Conservation (phyloP, 225 moss, liverwort and hornwort species). For the Pleurozium schreberi region DNA sequence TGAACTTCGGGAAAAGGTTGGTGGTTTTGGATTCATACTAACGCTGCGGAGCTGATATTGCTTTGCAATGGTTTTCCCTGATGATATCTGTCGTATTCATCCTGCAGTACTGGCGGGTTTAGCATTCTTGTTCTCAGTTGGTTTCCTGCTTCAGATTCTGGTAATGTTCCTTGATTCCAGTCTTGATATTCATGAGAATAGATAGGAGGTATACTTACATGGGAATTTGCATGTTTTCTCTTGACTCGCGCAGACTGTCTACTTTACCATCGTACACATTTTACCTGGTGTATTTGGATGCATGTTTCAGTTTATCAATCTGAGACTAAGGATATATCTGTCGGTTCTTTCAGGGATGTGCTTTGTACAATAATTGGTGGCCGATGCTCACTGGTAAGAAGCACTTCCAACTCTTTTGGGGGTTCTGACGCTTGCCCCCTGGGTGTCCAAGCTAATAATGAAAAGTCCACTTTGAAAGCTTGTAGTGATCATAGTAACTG, state of each 20-base stretch:
- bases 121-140: slow-evolving; percentile 95
- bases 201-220: not conserved
- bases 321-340: not conserved
- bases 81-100: slow-evolving; percentile 23
- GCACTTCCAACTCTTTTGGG: not conserved
- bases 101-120: slow-evolving; percentile 70
- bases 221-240: not conserved
- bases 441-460: not conserved
- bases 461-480: not conserved
- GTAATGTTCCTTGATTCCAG: slow-evolving; percentile 19
- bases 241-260: not conserved
- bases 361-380: slow-evolving; percentile 96
- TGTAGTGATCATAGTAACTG: not conserved
- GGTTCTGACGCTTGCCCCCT: not conserved
- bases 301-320: not conserved
- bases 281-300: not conserved
- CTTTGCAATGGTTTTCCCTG: slow-evolving; percentile 11
- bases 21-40: slow-evolving; percentile 6
- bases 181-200: not conserved
- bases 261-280: not conserved
- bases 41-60: slow-evolving; percentile 1
- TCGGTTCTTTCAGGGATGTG: slow-evolving; percentile 55
- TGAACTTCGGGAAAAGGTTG: slow-evolving; percentile 3
- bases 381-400: slow-evolving; percentile 86
- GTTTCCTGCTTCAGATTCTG: slow-evolving; percentile 93